Percentiles rank a stretch among this genome's conserved stretches.
phyloP scores from a whole-genome alignment of 768 basidiomycete genomes.

The Piloderma croceum region DNA sequence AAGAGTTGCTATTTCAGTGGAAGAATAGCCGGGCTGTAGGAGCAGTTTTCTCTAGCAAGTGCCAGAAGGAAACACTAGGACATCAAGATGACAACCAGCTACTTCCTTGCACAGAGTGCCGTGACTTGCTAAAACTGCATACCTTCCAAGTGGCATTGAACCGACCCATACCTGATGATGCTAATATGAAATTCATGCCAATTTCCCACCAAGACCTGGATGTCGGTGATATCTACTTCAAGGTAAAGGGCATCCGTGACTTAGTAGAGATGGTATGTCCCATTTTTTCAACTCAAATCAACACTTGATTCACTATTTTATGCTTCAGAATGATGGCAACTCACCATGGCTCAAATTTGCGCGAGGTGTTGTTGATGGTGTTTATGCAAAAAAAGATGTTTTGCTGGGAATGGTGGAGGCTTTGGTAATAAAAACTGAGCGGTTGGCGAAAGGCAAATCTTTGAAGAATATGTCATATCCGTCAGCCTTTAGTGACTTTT shows the following conservation, averaged over 20 bases:
- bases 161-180: conserved; percentile 8
- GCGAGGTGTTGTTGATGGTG: conserved; percentile 12
- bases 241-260: conserved; percentile 12
- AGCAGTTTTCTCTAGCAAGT: conserved; percentile 8
- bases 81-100: background rate
- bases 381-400: conserved; percentile 10
- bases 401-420: conserved; percentile 17
- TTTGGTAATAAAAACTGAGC: conserved; percentile 8
- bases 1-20: conserved; percentile 1
- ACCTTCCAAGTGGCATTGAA: conserved; percentile 10
- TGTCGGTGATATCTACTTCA: conserved; percentile 9
- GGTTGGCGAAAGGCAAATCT: conserved; percentile 7
- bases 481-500: conserved; percentile 10
- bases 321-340: conserved; percentile 11
- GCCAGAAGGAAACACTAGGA: conserved; percentile 1
- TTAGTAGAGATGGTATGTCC: conserved; percentile 12
- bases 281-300: background rate
- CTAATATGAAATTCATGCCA: conserved; percentile 13
- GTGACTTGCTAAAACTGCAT: conserved; percentile 2
- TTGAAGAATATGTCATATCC: conserved; percentile 15
- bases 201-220: conserved; percentile 7
- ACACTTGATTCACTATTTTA: background rate
- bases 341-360: conserved; percentile 18
- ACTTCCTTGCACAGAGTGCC: conserved; percentile 6
- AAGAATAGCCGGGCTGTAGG: conserved; percentile 5